These are phyloP conservation scores for Naegleria gruberi DNA, from an alignment of 208 protist species.

Conservation along the genomic window DNA sequence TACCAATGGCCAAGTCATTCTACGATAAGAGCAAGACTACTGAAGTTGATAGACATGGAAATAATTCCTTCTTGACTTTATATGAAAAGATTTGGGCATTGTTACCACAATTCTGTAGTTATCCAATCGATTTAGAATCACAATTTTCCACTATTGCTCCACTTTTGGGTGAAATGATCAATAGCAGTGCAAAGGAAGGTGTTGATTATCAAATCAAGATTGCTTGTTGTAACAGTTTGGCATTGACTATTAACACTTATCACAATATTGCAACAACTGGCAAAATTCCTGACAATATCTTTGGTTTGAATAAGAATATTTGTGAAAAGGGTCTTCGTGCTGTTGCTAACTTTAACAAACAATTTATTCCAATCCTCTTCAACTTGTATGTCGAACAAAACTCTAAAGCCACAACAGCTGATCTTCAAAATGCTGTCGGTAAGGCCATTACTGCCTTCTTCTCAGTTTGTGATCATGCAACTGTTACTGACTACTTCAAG, in stretches of 20 bases:
- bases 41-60: background rate
- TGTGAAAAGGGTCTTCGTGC: background rate
- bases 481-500: constrained; percentile 14
- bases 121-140: background rate
- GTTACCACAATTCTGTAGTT: background rate
- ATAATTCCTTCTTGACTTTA: background rate
- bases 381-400: background rate
- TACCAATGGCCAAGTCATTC: background rate
- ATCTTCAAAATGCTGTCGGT: background rate
- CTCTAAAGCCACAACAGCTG: background rate
- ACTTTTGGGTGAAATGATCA: background rate
- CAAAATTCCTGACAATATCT: background rate
- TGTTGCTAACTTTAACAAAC: background rate
- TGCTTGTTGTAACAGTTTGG: background rate
- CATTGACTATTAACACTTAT: background rate
- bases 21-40: background rate
- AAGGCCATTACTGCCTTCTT: background rate
- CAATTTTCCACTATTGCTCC: background rate
- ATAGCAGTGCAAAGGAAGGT: background rate
- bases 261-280: background rate
- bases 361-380: constrained; percentile 13
- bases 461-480: background rate
- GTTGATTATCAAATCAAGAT: background rate
- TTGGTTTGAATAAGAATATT: background rate
- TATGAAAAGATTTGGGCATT: background rate